Evolutionary conservation across 1,284 basidiomycete genomes (phyloP).

Genomic region (Volvariella surrecta): DNA sequence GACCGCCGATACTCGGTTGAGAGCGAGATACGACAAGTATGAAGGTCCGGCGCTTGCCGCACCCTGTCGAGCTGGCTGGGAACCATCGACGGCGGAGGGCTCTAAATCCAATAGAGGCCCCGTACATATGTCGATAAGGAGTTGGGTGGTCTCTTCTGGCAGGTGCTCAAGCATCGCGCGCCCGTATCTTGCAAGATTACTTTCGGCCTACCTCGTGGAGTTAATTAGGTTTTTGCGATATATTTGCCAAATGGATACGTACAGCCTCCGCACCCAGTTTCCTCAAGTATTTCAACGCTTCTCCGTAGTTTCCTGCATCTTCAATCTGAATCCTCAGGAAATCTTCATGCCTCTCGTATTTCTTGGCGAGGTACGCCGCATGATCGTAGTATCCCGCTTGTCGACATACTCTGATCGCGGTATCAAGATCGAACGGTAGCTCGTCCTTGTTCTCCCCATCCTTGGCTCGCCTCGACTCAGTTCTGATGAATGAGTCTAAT

Average conservation of each 20-base stretch:
- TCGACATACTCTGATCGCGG: constrained; percentile 92
- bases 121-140: constrained; percentile 90
- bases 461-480: constrained; percentile 49
- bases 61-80: constrained; percentile 14
- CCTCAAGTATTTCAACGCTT: constrained; percentile 79
- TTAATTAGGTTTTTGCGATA: constrained; percentile 1
- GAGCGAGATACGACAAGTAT: constrained; percentile 72
- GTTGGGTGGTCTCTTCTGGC: constrained; percentile 81
- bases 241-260: constrained; percentile 24
- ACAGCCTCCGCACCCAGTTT: constrained; percentile 73
- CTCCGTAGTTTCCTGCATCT: constrained; percentile 77
- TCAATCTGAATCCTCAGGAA: constrained; percentile 94
- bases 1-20: constrained; percentile 45
- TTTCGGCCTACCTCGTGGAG: constrained; percentile 51
- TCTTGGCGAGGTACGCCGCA: constrained; percentile 88
- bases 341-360: constrained; percentile 88
- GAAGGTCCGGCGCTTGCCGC: constrained; percentile 36
- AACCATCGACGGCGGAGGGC: constrained; percentile 24
- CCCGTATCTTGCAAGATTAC: constrained; percentile 78
- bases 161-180: constrained; percentile 75
- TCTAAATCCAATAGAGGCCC: constrained; percentile 35
- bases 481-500: constrained; percentile 89
- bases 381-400: constrained; percentile 96
- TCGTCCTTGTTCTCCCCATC: constrained; percentile 38
- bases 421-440: constrained; percentile 93